Base-by-base conservation (phyloP, 2,329 filamentous ascomycete species). In the Ceratocystiopsis brevicomis region DNA sequence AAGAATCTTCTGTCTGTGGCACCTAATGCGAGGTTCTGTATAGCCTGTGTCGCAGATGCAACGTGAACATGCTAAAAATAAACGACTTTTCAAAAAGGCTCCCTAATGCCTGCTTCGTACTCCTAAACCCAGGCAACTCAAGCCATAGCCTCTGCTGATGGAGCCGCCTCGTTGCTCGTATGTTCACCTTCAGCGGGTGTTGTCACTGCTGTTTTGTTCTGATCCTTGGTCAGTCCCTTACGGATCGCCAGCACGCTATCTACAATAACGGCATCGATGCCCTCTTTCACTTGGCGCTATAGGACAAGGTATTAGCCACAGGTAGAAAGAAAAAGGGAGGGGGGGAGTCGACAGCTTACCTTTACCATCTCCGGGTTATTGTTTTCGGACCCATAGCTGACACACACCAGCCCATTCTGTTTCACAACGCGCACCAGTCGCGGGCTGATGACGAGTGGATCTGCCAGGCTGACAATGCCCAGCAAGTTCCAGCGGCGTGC, bases 201-300 rank as follows among this genome's bases (percentile, higher is more conserved):
- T 9, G 15, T 37, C 41, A n/a, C 41, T 21, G 17, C 41, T 16
- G 37, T 39, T 36, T 46, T 48, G 42, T 42, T 46, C 45, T 53
- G 50, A 16, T 52, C 52, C 42, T 57, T 62, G 1, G 83, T 90
- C 48, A 98, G 69, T 1, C 85, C 88, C 60, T 94, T 86, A 39
- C 88, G 77, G 52, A 98, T 95, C 37, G 84, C 84, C 30, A 96
- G 71, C 3, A 98, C 88, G 48, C 76, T 90, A 57, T 98, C 90
- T 14, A 96, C 90, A 55, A 98, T 98, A 43, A 98, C 88, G 1
- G 90, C 90, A 57, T 98, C 90, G 48, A 98, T 95, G 40, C 90
- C 88, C 61, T 95, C 84, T 44, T 84, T 82, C 11, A 92, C 84
- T 77, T 98, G 90, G 49, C 80, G 65, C 78, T 87, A 56, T 51